Conservation (phyloP, 495 filamentous ascomycete genomes). For the Lasiosphaeriaceae sp. region DNA sequence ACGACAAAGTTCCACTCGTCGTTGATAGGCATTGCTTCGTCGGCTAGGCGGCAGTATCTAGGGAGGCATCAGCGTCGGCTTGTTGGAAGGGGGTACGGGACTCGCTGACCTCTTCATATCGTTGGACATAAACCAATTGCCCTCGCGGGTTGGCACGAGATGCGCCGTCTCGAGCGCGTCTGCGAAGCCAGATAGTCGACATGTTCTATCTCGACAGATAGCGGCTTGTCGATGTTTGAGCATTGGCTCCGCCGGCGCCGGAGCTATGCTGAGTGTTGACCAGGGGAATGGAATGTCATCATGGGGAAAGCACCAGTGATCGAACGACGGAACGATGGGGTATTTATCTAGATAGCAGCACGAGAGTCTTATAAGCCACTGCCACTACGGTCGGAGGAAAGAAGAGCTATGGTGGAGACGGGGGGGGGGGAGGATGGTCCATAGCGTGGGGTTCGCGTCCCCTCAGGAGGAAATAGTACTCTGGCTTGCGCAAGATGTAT, state of each 20-base stretch:
- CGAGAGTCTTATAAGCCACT: neutral
- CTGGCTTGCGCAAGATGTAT: neutral
- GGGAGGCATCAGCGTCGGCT: neutral
- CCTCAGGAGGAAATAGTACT: conserved; percentile 8
- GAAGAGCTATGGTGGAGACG: neutral
- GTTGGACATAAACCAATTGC: conserved; percentile 8
- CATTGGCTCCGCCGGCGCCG: neutral
- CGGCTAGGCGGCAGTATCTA: conserved; percentile 9
- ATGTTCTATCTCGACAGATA: neutral
- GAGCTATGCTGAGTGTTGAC: neutral
- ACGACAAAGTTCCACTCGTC: conserved; percentile 11
- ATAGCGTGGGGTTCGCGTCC: neutral
- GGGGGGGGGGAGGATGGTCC: neutral
- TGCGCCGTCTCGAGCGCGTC: conserved; percentile 9
- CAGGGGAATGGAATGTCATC: conserved; percentile 2
- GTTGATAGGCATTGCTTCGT: conserved; percentile 5
- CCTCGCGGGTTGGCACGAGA: conserved; percentile 4
- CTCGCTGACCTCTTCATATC: conserved; percentile 1
- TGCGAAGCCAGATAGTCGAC: conserved; percentile 5
- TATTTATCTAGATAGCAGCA: no score
- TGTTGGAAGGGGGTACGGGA: neutral
- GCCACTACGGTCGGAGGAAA: neutral
- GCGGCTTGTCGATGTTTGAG: neutral
- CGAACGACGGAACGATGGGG: conserved; percentile 16
- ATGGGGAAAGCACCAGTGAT: conserved; percentile 21